Base-by-base conservation (phyloP, 345 rosid genomes). In the Salix exigua region DNA sequence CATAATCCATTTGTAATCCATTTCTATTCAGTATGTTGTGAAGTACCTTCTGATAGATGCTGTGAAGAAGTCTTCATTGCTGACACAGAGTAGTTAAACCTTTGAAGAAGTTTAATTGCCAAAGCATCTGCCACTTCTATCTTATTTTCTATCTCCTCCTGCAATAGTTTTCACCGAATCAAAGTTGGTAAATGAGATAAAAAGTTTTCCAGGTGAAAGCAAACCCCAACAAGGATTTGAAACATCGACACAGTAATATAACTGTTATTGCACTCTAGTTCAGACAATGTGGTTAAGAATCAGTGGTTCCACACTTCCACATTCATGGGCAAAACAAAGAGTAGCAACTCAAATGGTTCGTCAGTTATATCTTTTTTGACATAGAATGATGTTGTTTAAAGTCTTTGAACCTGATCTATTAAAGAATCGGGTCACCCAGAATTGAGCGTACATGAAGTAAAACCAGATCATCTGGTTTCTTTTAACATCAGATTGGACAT, bases 121-220 rank as follows among this genome's bases (percentile, higher is more conserved):
- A 96, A 86, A 78, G 97, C 98, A 88, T 96, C 98, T 4, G 87
- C 94, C 51, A 93, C 91, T 87, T 96, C 97, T 74, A 93, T 93
- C 88, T 87, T 90, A 90, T 92, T 91, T 84, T 93, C 99, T 69
- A 92, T 81, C 72, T 87, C 98, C 83, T 92, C 99, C 99, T 96
- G 87, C 70, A 87, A 73, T 26, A 23, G 76, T 26, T 65, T 64
- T 74, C 46, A 66, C 51, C 79, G 17, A 8, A 21, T 18, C 46
- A 5, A 30, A 46, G 14, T 53, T 33, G 3, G 5, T 33, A 46
- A 51, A 60, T 60, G 9, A 68, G 72, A 53, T 16, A 42, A 31
- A 33, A 76, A 19, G 16, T 14, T 35, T 53, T 30, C 19, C 17
- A 42, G 60, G 46, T 31, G 42, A 35, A n/a, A 23, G 18, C 28